A percentile compares a stretch with the other conserved stretches of the same genome.
Evolutionary conservation across 228 moss, liverwort and hornwort species (phyloP).

Genomic region (Sphagnum magellanicum): DNA sequence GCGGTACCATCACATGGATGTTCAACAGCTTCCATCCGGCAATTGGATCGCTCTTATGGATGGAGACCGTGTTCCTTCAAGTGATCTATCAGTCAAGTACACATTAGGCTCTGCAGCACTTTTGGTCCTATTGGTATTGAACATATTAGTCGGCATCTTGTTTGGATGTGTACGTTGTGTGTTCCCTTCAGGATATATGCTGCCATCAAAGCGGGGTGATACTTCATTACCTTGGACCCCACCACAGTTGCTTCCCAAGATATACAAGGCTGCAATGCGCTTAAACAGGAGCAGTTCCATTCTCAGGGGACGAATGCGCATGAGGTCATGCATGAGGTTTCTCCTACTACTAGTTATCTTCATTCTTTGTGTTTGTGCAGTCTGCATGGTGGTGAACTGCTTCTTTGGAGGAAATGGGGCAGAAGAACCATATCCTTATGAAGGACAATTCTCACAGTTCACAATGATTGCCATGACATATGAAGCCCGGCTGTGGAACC

Average conservation of each 20-base stretch:
- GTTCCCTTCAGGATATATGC: conserved; percentile 18
- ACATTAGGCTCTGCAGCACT: conserved; percentile 37
- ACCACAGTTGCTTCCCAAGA: conserved; percentile 42
- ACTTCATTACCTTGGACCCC: conserved; percentile 30
- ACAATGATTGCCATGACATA: conserved; percentile 96
- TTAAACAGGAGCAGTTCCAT: conserved; percentile 36
- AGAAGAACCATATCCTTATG: conserved; percentile 67
- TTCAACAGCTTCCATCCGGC: conserved; percentile 62
- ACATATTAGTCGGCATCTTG: conserved; percentile 43
- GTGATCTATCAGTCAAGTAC: conserved; percentile 47
- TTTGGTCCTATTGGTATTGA: conserved; percentile 32
- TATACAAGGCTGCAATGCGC: conserved; percentile 49
- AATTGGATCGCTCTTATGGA: conserved; percentile 97
- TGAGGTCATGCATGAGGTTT: conserved; percentile 34
- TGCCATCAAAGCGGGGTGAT: conserved; percentile 33
- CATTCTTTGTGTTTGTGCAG: conserved; percentile 29
- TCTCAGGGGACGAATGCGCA: conserved; percentile 15
- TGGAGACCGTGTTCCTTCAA: conserved; percentile 82
- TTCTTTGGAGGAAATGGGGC: conserved; percentile 74
- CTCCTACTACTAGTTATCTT: conserved; percentile 34
- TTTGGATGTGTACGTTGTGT: conserved; percentile 59
- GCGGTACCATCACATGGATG: conserved; percentile 84
- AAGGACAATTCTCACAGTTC: conserved; percentile 75
- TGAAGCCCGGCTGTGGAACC: conserved; percentile 85
- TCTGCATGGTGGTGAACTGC: conserved; percentile 60